phyloP scores from a whole-genome alignment of 2,329 filamentous ascomycete species.

The Thelonectria rubi region DNA sequence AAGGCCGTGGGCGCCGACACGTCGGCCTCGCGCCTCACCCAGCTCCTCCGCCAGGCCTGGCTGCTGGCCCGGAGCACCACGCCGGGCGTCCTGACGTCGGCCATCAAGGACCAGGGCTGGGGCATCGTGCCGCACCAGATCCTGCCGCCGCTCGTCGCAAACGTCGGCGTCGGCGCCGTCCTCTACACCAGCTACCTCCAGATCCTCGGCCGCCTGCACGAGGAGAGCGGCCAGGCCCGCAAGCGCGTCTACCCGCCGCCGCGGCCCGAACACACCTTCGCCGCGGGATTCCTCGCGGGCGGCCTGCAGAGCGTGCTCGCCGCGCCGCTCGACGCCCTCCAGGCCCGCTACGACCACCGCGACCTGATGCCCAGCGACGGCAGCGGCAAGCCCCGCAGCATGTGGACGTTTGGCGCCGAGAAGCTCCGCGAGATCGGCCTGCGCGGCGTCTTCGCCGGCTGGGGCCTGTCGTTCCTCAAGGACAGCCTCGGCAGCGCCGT shows the following conservation, averaged over 20 bases:
- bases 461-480: conserved; percentile 73
- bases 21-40: conserved; percentile 46
- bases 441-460: conserved; percentile 78
- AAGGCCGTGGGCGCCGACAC: conserved; percentile 49
- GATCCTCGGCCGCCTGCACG: conserved; percentile 71
- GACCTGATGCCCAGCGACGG: conserved; percentile 56
- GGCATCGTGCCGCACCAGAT: conserved; percentile 78
- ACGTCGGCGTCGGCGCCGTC: conserved; percentile 77
- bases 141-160: conserved; percentile 78
- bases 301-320: conserved; percentile 75
- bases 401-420: conserved; percentile 76
- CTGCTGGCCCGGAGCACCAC: conserved; percentile 70
- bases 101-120: conserved; percentile 77
- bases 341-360: conserved; percentile 73
- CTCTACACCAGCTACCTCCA: conserved; percentile 81
- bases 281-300: conserved; percentile 75
- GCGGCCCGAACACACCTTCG: conserved; percentile 68
- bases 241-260: conserved; percentile 78
- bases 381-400: conserved; percentile 62
- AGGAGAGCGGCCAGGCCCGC: conserved; percentile 64
- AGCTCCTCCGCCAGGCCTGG: conserved; percentile 54
- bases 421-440: conserved; percentile 75
- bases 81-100: conserved; percentile 73
- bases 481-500: conserved; percentile 74
- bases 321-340: conserved; percentile 78